Base-by-base conservation (phyloP, 371 early-diverging fungal genomes). In the Haplosporangium sp. region DNA sequence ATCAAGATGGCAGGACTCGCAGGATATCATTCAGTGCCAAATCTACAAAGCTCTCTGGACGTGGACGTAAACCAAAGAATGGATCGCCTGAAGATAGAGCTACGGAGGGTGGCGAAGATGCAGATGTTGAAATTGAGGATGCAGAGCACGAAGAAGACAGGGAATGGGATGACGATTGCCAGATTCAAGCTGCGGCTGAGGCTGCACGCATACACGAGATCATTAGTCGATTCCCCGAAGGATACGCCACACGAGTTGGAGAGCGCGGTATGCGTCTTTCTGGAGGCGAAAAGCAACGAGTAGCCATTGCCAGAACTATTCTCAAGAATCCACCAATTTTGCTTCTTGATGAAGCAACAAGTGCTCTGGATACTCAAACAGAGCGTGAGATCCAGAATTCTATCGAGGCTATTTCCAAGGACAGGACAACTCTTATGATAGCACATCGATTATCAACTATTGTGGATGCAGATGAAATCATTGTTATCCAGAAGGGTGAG, bases 211-310 rank as follows among this genome's bases (percentile, higher is more conserved):
- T 94, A 40, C 95, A 95, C 74, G 86, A 88, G 63, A 86, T 85
- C 56, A 89, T 95, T 47, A 79, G 87, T 71, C 71, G 86, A 8
- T 88, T 95, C 76, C 87, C 94, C 69, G 75, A 81, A 34, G 94
- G 92, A 27, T 99, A 99, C 84, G 89, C 97, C 0, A 96, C 99
- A 0, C 89, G 88, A 9, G 97, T 98, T 0, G 99, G 99, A 27
- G 95, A 97, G 77, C 90, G 97, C 44, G 99, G 99, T 13, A 82
- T 94, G 76, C 92, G 94, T 68, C 85, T 99, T 6, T 92, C 89
- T 55, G 93, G 94, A 37, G 99, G 99, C 20, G 98, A 99, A 84
- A 96, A 96, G 83, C 99, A 99, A 86, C 88, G 97, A 20, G 89
- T 98, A 8, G 92, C 95, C 8, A 91, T 97, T 68, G 94, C 96